Base-by-base conservation (phyloP, 140 eudicot genomes). In the Oenanthe javanica region DNA sequence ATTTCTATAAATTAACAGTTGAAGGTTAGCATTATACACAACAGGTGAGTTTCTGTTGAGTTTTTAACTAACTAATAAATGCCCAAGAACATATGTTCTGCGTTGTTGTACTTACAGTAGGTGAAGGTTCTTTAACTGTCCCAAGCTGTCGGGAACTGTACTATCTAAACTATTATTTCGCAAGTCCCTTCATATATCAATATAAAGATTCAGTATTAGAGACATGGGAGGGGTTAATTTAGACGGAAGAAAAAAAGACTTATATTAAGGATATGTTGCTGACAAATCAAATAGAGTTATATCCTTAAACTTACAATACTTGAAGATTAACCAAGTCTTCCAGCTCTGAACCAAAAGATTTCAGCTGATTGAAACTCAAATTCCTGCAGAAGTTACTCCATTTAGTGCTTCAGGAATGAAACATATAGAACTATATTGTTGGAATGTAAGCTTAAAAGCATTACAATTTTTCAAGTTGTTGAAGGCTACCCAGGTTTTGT, bases 81-180 rank as follows among this genome's bases (percentile, higher is more conserved):
- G 40, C 55, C n/a, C 71, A 70, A 55, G 47, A 72, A 3, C 7
- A 59, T 36, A 52, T 75, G 79, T 9, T 27, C 51, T 15, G 38
- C 25, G n/a, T 23, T 13, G 5, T 72, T 71, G 19, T 50, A 85
- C 98, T 92, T 86, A 94, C 98, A 94, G 77, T 7, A 94, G 85
- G 74, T 88, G 97, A 84, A 94, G 97, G 82, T 89, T 87, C 83
- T 85, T 88, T 79, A 94, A 76, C 79, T 85, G 87, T 69, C 93
- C 97, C 81, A 92, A 79, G 89, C 93, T 86, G 48, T 89, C 89
- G 2, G 98, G 98, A 80, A 94, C 97, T 77, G 61, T 79, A 79
- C 98, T 97, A 74, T 89, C 87, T 86, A 94, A 79, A 83, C 95
- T 94, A 76, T 94, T 94, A 82, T 92, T 92, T 67, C 80, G 87